These are phyloP conservation scores for Thraustochytrium aureum DNA, from an alignment of 352 stramenopile species.

Conservation along the genomic window DNA sequence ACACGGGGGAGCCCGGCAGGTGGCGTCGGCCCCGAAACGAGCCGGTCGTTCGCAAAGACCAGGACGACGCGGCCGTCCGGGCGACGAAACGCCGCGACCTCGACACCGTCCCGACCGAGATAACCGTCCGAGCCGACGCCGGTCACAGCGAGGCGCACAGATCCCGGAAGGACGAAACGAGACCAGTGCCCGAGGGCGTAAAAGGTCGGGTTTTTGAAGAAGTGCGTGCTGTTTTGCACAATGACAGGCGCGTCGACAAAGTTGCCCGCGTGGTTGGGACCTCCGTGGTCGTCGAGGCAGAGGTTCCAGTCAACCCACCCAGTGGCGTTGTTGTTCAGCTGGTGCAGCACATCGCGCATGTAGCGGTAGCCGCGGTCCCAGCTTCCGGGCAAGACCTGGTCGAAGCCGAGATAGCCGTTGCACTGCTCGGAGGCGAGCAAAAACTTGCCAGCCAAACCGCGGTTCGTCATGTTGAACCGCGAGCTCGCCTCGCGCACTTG, in stretches of 20 bases:
- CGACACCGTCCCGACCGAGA: background rate
- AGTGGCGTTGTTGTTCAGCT: slow-evolving; percentile 71
- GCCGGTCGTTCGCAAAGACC: background rate
- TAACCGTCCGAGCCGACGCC: background rate
- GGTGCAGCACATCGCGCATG: slow-evolving; percentile 76
- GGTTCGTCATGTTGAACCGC: background rate
- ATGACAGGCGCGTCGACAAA: slow-evolving; percentile 70
- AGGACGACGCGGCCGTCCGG: background rate
- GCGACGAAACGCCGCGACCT: background rate
- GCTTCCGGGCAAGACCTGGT: slow-evolving; percentile 64
- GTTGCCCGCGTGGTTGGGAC: slow-evolving; percentile 72
- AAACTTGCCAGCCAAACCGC: slow-evolving; percentile 60
- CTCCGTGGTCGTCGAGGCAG: slow-evolving; percentile 70
- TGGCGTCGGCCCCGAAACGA: background rate
- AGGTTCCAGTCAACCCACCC: slow-evolving; percentile 85
- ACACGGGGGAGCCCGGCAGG: background rate
- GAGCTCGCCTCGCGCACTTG: background rate
- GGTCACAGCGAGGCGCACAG: slow-evolving; percentile 61
- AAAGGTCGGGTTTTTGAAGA: slow-evolving; percentile 78
- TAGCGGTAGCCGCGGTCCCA: slow-evolving; percentile 75
- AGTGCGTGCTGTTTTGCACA: slow-evolving; percentile 68
- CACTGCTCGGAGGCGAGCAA: slow-evolving; percentile 78
- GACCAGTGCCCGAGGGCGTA: slow-evolving; percentile 87
- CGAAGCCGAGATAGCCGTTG: slow-evolving; percentile 61
- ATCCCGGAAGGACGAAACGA: slow-evolving; percentile 74